Evolutionary conservation across 1,139 yeast species (phyloP), one percentile per base, ranked within the genome.

Genomic region (Lizanozyma gosingica): DNA sequence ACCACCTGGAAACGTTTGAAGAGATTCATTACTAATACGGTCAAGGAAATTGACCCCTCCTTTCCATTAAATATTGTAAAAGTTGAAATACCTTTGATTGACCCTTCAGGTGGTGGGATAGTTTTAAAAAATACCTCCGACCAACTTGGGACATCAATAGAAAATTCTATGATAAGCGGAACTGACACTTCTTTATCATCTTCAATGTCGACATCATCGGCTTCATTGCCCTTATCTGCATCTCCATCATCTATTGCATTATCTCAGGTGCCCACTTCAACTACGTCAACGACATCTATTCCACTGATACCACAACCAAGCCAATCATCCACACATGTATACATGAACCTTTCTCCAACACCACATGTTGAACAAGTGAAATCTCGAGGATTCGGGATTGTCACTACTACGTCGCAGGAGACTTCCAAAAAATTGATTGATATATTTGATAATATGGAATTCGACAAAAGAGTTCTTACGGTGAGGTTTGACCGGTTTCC

Each of bases 401-500:
- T 67, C 1, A 63, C 68, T 4, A 67, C 73, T 2, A 64, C 59
- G 2, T 51, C 63, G 44, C 48, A 50, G 37, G 49, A 47, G 18
- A 57, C 67, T 1, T 59, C 68, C 29, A 63, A 60, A 14, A 58
- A 55, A 41, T 41, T 67, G 9, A 66, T 67, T 35, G 47, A 59
- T 41, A 46, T 55, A 38, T 63, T 66, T 44, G 67, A 67, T 46
- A 59, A 63, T 33, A 51, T 51, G 4, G 65, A 57, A 32, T 67
- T 66, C 46, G 71, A 65, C 49, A 71, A 71, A 1, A 50, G 73
- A 27, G 47, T 55, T 3, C 52, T 67, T 34, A 67, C 71, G 0
- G 72, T 67, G 1, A 52, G 72, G 18, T 67, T 45, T 45, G 73
- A 67, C 44, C 55, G 55, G 40, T 67, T 60, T 40, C 73, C 73